Percentiles rank a stretch among this genome's conserved stretches.
Conservation (phyloP, 192 early-diverging fungal species). For the Diversispora eburnea region DNA sequence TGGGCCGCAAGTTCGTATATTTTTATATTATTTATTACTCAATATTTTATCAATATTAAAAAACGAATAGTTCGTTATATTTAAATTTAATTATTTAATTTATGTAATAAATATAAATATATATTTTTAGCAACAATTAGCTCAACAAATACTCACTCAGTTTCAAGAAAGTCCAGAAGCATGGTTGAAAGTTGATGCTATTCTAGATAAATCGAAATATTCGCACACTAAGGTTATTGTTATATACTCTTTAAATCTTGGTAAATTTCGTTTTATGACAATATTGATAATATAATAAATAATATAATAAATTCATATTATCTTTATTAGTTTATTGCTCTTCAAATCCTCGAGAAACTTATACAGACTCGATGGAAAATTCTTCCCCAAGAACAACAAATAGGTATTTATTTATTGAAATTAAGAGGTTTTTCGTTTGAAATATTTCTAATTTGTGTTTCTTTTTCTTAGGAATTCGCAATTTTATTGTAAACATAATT, state of each 20-base stretch:
- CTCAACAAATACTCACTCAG: conserved; percentile 82
- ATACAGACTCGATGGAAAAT: conserved; percentile 98
- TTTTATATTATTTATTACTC: background rate
- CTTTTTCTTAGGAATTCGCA: conserved; percentile 76
- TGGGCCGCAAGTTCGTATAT: conserved; percentile 64
- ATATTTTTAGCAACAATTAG: conserved; percentile 69
- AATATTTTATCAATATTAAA: background rate
- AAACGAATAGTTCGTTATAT: background rate
- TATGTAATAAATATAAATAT: background rate
- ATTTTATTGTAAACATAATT: conserved; percentile 91
- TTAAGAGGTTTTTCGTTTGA: background rate
- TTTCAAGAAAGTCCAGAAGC: conserved; percentile 95
- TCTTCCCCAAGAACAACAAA: conserved; percentile 24
- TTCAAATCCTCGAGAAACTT: conserved; percentile 89
- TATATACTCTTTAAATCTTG: background rate
- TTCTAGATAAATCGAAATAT: conserved; percentile 78
- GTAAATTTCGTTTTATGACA: background rate
- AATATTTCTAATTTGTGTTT: conserved; percentile 10
- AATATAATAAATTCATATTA: background rate
- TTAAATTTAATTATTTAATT: background rate
- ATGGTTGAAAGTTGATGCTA: conserved; percentile 92
- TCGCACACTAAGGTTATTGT: conserved; percentile 80
- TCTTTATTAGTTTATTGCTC: conserved; percentile 75
- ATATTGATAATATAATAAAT: background rate
- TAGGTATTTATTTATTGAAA: conserved; percentile 2